Base-by-base conservation (phyloP, 164 flowering plant species). In the Kingdonia uniflora region DNA sequence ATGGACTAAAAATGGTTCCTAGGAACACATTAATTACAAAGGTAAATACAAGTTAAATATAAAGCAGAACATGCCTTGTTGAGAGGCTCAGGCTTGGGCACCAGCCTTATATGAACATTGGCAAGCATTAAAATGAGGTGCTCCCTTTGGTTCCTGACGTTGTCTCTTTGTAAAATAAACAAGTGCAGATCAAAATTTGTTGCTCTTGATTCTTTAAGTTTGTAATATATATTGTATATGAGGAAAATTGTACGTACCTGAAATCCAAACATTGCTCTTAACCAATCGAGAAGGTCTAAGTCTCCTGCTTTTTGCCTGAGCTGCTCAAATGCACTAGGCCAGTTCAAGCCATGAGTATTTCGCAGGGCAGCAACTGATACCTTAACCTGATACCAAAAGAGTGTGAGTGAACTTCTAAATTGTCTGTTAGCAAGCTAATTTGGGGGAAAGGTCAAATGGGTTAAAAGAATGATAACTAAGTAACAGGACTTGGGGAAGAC, bases 221-320 rank as follows among this genome's bases (percentile, higher is more conserved):
- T n/a, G n/a, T 4, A 29, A 29, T 29, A 29, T 29, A 8, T 29
- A 29, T 29, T 29, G 35, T 29, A 3, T 29, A 3, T 29, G n/a
- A 29, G 6, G 14, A 38, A 35, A 23, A 44, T 2, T 20, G 20
- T 13, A 44, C 68, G 23, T 69, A 66, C 99, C 95, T 94, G 99
- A 74, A 94, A 94, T 14, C 99, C 99, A 64, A 94, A 94, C 99
- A 94, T 89, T 25, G 96, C 95, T 52, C 86, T 75, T 43, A 94
- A 68, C 99, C 99, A 94, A 70, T 94, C 99, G 46, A 94, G 84
- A 63, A 94, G 74, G 65, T 94, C 99, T 45, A 87, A 50, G 49
- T 94, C 90, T 58, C 84, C 88, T 12, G 87, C 52, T 69, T 74
- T 89, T 71, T 82, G 84, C 70, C 83, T 71, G 1, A 74, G 77